Base-by-base conservation (phyloP, 768 basidiomycete species). In the Lanmaoa pseudosensibilis region DNA sequence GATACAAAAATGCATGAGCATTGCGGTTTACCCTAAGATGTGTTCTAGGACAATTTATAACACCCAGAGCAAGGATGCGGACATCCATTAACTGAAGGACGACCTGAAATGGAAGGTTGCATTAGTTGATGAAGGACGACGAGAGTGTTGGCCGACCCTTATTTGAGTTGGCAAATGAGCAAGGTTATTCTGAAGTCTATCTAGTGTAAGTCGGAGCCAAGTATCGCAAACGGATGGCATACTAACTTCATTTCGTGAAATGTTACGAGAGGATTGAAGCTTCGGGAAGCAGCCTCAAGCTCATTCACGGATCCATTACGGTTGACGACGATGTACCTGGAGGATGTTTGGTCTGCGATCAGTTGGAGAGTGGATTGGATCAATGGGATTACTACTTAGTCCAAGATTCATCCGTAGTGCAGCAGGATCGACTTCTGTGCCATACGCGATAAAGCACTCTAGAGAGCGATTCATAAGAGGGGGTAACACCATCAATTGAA, bases 401-500 rank as follows among this genome's bases (percentile, higher is more conserved):
- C 90, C 91, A 93, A 21, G 88, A 76, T 72, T 93, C 92, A 62
- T 90, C 87, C 8, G 82, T 70, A 21, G 90, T 90, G 65, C 90
- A 92, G n/a, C 79, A 77, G 4, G 83, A 83, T 38, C 74, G 77
- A 64, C 78, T 80, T 52, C 89, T 82, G 67, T 92, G 91, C 81
- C 83, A 86, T 38, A 87, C 76, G 33, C 86, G 78, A 65, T 81
- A 77, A 50, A 92, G 70, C 36, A 81, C 66, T 65, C 90, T 91
- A 51, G 45, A 59, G 30, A 53, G 40, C 21, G 54, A 39, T 58
- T 54, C 48, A 64, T 55, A 43, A 50, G 57, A 53, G 38, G 19
- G 23, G 52, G 49, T 40, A 23, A 39, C 19, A 32, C 40, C 34
- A 56, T 49, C 2, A 47, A 44, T 41, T 41, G 34, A 53, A 56